Conservation (phyloP, 495 filamentous ascomycete genomes). For the Neurospora terricola region DNA sequence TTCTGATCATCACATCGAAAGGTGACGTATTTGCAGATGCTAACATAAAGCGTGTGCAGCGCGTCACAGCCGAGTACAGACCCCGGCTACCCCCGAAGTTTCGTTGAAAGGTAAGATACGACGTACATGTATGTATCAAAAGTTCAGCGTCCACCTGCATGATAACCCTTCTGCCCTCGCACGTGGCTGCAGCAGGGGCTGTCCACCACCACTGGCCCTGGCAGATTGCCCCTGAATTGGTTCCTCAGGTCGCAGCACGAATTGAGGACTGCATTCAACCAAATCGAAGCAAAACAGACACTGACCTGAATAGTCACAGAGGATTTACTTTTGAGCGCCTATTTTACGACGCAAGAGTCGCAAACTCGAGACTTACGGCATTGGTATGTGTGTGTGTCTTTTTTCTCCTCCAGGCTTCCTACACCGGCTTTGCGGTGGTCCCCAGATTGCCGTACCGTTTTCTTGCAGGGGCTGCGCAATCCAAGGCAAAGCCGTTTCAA, state of each 20-base stretch:
- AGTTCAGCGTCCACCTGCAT: not conserved
- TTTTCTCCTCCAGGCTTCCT: not conserved
- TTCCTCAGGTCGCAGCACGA: not conserved
- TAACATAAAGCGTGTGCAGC: not conserved
- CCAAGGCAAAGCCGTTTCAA: slow-evolving; percentile 29
- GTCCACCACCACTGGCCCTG: not conserved
- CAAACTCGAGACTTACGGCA: not conserved
- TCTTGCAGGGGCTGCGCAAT: not conserved
- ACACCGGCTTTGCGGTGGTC: slow-evolving; percentile 7
- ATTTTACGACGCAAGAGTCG: not conserved
- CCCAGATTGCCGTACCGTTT: not conserved
- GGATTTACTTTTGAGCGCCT: not conserved
- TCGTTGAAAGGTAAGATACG: not conserved
- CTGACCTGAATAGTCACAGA: not conserved
- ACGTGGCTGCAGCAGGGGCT: not conserved
- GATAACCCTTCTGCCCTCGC: not conserved
- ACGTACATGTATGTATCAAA: not conserved
- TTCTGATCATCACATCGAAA: not conserved
- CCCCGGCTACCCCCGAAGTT: not conserved
- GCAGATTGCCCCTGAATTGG: not conserved
- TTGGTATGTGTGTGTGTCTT: slow-evolving; percentile 3
- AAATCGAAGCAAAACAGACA: not conserved
- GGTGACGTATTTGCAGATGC: not conserved
- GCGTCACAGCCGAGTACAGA: not conserved
- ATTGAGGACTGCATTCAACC: not conserved